A percentile compares a stretch with the other conserved stretches of the same genome.
Evolutionary conservation across 441 rosid species (phyloP).

Genomic region (Euphorbia celastroides): DNA sequence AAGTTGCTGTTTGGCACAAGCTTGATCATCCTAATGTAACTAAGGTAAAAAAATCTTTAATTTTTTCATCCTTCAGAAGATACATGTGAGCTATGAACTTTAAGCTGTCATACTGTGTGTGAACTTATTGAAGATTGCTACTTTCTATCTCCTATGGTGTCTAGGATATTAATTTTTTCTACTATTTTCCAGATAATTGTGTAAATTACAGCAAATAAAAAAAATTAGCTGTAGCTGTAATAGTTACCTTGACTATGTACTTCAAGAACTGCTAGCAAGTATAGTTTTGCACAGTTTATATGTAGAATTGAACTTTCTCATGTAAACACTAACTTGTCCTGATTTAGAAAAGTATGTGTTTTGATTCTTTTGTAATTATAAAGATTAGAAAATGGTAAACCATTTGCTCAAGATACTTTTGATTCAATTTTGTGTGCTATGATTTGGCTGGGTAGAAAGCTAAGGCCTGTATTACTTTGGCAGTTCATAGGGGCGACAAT

Average conservation of each 20-base stretch:
- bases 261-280: neutral
- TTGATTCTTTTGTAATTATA: too few species aligned
- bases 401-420: neutral
- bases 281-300: neutral
- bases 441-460: neutral
- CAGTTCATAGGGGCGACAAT: conserved; percentile 94
- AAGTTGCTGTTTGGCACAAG: conserved; percentile 96
- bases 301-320: neutral
- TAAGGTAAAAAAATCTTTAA: conserved; percentile 43
- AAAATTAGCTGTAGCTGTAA: neutral
- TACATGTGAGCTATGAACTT: conserved; percentile 13
- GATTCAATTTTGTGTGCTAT: neutral
- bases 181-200: neutral
- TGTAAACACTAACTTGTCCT: neutral
- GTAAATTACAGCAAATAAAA: neutral
- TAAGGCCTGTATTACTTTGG: conserved; percentile 4
- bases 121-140: conserved; percentile 2
- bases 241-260: neutral
- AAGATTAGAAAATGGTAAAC: too few species aligned
- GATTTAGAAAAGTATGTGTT: neutral
- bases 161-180: neutral
- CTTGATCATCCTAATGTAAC: conserved; percentile 95
- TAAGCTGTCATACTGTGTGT: conserved; percentile 7
- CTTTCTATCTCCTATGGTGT: conserved; percentile 11
- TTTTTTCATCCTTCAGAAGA: conserved; percentile 1